phyloP scores from a whole-genome alignment of 1,139 yeast genomes.

The Entelexis paramagnoliae region DNA sequence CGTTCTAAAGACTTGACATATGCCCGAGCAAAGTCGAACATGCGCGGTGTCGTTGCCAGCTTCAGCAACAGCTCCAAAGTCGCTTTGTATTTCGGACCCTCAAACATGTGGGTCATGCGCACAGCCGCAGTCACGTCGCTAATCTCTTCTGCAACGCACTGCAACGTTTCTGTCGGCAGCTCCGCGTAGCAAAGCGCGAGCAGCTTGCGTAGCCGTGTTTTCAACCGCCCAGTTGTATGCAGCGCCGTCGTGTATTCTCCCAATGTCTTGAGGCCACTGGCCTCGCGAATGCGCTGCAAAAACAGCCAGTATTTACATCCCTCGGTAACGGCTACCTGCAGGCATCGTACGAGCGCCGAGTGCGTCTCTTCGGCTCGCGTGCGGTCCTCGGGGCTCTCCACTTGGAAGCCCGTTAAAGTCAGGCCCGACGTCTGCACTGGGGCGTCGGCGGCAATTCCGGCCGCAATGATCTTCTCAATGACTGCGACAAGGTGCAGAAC shows the following conservation, averaged over 20 bases:
- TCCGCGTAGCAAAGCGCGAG: conserved; percentile 57
- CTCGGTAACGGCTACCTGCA: conserved; percentile 14
- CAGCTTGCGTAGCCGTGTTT: conserved; percentile 58
- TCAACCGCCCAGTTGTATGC: conserved; percentile 56
- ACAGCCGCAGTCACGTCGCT: conserved; percentile 30
- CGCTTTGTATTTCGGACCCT: conserved; percentile 70
- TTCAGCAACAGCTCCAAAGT: conserved; percentile 57
- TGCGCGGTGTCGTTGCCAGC: conserved; percentile 11
- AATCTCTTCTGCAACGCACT: conserved; percentile 27
- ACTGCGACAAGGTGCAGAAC: conserved; percentile 13
- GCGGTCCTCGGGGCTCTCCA: conserved; percentile 21
- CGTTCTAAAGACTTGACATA: conserved; percentile 58
- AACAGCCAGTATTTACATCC: conserved; percentile 23
- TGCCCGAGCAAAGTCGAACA: conserved; percentile 46
- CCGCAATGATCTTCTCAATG: conserved; percentile 8
- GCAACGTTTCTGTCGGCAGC: conserved; percentile 68
- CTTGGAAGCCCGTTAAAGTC: conserved; percentile 17
- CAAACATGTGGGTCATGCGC: conserved; percentile 63
- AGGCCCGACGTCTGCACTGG: conserved; percentile 7
- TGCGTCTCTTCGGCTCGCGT: conserved; percentile 11
- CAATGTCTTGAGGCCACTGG: background rate
- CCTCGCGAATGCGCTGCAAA: conserved; percentile 10
- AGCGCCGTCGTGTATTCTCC: conserved; percentile 29
- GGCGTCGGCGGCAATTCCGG: conserved; percentile 6
- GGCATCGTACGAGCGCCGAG: conserved; percentile 7